These are phyloP conservation scores for Penicillium cinerascens DNA, from an alignment of 495 filamentous ascomycete genomes.

Conservation along the genomic window DNA sequence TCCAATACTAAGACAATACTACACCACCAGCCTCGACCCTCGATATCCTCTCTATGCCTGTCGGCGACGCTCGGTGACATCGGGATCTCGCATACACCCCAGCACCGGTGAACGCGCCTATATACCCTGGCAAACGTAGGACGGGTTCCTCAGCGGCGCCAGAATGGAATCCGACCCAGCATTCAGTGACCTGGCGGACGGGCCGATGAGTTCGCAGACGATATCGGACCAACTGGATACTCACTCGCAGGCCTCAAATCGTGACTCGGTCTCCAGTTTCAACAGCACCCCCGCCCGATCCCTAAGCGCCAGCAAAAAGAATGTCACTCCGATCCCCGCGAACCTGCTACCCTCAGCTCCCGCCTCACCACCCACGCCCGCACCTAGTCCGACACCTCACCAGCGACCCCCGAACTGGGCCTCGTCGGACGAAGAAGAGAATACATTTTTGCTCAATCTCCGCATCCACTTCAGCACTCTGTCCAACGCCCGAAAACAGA, in stretches of 20 bases:
- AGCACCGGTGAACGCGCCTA: background rate
- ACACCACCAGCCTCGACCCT: background rate
- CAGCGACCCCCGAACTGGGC: constrained; percentile 58
- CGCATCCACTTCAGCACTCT: constrained; percentile 54
- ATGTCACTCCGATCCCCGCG: constrained; percentile 49
- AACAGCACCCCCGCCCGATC: constrained; percentile 44
- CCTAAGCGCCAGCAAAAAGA: constrained; percentile 51
- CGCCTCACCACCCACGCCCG: constrained; percentile 65
- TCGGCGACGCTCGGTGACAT: background rate
- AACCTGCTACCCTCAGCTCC: constrained; percentile 64
- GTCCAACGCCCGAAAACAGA: constrained; percentile 52
- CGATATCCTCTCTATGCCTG: constrained; percentile 1
- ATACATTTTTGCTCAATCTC: constrained; percentile 51
- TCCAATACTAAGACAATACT: constrained; percentile 1
- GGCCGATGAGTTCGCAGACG: constrained; percentile 29
- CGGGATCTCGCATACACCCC: background rate
- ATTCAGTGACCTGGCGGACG: constrained; percentile 27
- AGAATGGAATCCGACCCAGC: constrained; percentile 33
- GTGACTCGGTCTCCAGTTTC: constrained; percentile 33
- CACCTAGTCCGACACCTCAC: constrained; percentile 63
- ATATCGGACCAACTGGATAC: constrained; percentile 32
- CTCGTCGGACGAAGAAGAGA: constrained; percentile 55
- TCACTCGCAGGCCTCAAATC: constrained; percentile 27
- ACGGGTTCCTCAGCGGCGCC: constrained; percentile 1
- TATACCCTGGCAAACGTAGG: background rate